Base-by-base conservation (phyloP, 1,284 basidiomycete genomes). In the Moniliophthora roreri region DNA sequence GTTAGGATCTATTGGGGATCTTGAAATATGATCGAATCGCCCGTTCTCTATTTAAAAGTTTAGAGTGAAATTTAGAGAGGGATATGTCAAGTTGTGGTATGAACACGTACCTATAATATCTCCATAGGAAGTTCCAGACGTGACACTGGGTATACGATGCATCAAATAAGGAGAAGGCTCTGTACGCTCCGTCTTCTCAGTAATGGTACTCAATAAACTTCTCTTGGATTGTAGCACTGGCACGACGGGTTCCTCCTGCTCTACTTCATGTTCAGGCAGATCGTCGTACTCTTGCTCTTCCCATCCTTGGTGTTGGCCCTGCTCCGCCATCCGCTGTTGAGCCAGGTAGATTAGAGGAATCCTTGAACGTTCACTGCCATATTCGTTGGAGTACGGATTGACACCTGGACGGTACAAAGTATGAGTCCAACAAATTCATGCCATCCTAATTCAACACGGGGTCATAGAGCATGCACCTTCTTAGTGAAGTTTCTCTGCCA, bases 161-260 rank as follows among this genome's bases (percentile, higher is more conserved):
- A 70, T 71, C 71, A 76, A 78, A 37, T 74, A 71, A 20, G 74
- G 72, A 16, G 78, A 79, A 24, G 74, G 71, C 58, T 85, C 83
- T 20, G 85, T 83, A 20, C 73, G 73, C 62, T 89, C 87, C 11
- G 86, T 84, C 46, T 67, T 69, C 64, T 89, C 87, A 21, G 79
- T 76, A 56, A 89, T 89, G 2, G 82, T 85, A 57, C 78, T 86
- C 53, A 88, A 60, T 35, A 37, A 45, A n/a, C 51, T 61, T 42
- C 39, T 58, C 23, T 41, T 54, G 53, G 53, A 38, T 6, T 37
- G 46, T 21, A 50, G 44, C 56, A 46, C 16, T 4, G 26, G 48
- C 20, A 38, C 51, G 13, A 36, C 4, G 20, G 52, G 44, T 37
- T 54, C 50, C 18, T 54, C 44, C 8, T 16, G 11, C 16, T 18